Evolutionary conservation across 805 yeast species (phyloP), one percentile per base, ranked within the genome.

Genomic region (Candida pseudoglaebosa): DNA sequence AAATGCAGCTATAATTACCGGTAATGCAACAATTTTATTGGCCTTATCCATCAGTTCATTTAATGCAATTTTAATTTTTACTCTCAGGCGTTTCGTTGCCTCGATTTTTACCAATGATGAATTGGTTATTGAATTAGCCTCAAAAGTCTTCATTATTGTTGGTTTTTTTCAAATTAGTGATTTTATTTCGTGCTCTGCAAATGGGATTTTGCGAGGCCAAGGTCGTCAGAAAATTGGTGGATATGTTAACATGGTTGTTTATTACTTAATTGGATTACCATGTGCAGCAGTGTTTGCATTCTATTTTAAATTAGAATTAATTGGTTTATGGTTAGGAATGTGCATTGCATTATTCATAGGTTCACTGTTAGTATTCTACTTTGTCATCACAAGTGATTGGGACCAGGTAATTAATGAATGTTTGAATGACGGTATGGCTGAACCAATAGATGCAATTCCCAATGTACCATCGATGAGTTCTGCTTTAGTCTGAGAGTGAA

Each of bases 141-240:
- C 70, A 6, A 50, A 54, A 19, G 70, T 73, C 8, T 61, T 73
- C 37, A 49, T 70, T 10, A 52, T 75, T n/a, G 77, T 73, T 1
- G 72, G 76, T 1, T 38, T 73, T n/a, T 73, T 71, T 45, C 82
- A 77, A 51, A 49, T 75, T 22, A 73, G 70, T 48, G 82, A 77
- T 49, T 69, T 69, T 20, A 44, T 76, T 31, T 57, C 74, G 28
- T 69, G 78, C 37, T 59, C 71, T 2, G 62, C 77, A n/a, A 73
- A 71, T 5, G 82, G 82, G 1, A 60, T 76, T 20, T 60, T 77
- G 40, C 57, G 82, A 45, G 82, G 82, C 17, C 82, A 77, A 51
- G 82, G 82, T 3, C 47, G 76, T 40, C 82, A 77, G 49, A 67
- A 66, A 44, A 74, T 77, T 40, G 82, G 81, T 8, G 80, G 82